Conservation (phyloP, 805 yeast genomes). For the Starmerella asiatica region DNA sequence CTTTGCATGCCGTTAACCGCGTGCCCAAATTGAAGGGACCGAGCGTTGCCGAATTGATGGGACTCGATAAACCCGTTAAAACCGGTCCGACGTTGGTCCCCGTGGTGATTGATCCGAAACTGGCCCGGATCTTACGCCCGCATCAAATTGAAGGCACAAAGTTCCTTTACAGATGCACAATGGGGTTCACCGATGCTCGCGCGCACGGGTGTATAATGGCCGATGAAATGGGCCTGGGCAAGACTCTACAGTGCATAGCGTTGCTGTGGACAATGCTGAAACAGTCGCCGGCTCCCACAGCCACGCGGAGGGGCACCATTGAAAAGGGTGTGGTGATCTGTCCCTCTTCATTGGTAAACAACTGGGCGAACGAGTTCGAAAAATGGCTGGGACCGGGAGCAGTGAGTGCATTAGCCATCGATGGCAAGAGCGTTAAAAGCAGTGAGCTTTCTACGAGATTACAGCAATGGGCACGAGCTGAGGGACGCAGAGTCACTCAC, state of each 20-base stretch:
- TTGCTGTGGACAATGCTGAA: constrained; percentile 82
- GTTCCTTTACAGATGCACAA: constrained; percentile 77
- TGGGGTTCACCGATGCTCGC: constrained; percentile 50
- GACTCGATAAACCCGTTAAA: constrained; percentile 42
- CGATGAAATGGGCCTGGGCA: constrained; percentile 92
- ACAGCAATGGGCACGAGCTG: constrained; percentile 73
- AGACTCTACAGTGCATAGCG: constrained; percentile 78
- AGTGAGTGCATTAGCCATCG: constrained; percentile 75
- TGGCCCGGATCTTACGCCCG: constrained; percentile 76
- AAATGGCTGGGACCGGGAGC: constrained; percentile 96
- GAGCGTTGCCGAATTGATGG: constrained; percentile 67
- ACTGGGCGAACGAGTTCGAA: constrained; percentile 92
- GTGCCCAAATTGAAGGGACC: constrained; percentile 18
- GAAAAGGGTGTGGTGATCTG: constrained; percentile 87
- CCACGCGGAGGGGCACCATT: constrained; percentile 64
- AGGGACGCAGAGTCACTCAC: constrained; percentile 75
- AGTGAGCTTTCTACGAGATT: constrained; percentile 55
- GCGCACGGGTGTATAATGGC: constrained; percentile 98
- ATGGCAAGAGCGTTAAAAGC: constrained; percentile 66
- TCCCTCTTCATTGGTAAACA: constrained; percentile 83
- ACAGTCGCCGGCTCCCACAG: constrained; percentile 53
- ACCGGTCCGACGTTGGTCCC: constrained; percentile 56
- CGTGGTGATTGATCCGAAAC: constrained; percentile 83
- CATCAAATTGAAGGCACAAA: constrained; percentile 95
- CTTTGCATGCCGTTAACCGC: background rate